Percentiles rank a stretch among this genome's conserved stretches.
Evolutionary conservation across 805 yeast genomes (phyloP).

Genomic region (Yarrowia porcina): DNA sequence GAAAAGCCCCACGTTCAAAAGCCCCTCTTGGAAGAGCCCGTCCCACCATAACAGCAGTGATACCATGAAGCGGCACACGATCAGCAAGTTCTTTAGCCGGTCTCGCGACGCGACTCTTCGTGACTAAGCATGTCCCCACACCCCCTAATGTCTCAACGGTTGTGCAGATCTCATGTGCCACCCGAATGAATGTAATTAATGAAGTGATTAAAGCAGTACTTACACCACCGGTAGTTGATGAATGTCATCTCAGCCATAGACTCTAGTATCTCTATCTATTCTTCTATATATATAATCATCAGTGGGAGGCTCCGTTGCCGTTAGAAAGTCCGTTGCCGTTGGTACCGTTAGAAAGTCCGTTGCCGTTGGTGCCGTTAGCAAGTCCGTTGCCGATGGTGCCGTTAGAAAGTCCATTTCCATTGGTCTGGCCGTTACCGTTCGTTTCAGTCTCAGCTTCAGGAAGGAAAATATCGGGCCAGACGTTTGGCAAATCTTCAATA

Average conservation of each 20-base stretch:
- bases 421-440: background rate
- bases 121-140: background rate
- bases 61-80: conserved; percentile 1
- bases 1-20: conserved; percentile 4
- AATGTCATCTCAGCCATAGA: no score
- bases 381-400: background rate
- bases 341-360: background rate
- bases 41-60: background rate
- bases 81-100: conserved; percentile 11
- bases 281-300: background rate
- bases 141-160: background rate
- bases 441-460: background rate
- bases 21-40: conserved; percentile 10
- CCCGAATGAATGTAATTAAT: background rate
- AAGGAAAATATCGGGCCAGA: conserved; percentile 18
- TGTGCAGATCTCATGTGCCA: background rate
- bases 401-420: background rate
- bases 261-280: conserved; percentile 1
- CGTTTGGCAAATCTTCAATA: conserved; percentile 7
- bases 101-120: conserved; percentile 7
- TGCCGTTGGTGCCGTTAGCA: background rate
- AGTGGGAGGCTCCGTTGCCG: background rate
- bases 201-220: no score
- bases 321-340: background rate
- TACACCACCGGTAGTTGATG: no score